Conservation (phyloP, 2,329 filamentous ascomycete genomes). For the Onygena corvina region DNA sequence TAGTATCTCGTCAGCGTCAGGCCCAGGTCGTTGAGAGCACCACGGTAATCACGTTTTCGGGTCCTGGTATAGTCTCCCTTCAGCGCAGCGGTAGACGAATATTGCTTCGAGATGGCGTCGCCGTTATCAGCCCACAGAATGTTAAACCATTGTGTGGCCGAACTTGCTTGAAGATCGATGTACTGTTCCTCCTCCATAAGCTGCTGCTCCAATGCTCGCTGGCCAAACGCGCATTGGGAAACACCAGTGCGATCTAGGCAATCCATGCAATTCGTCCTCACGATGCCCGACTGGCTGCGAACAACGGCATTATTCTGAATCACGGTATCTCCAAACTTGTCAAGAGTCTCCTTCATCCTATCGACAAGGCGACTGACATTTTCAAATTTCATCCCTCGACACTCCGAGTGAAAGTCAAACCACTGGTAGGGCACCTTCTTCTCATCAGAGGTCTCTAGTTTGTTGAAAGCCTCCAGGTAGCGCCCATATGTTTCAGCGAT, state of each 20-base stretch:
- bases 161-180: conserved; percentile 62
- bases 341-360: conserved; percentile 54
- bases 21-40: conserved; percentile 81
- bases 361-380: conserved; percentile 75
- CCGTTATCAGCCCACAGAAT: conserved; percentile 95
- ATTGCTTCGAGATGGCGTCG: conserved; percentile 88
- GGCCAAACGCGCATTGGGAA: conserved; percentile 80
- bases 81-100: conserved; percentile 86
- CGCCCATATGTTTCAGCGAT: conserved; percentile 69
- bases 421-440: conserved; percentile 63
- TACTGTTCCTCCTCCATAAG: conserved; percentile 63
- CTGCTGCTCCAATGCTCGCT: conserved; percentile 68
- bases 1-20: conserved; percentile 66
- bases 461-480: conserved; percentile 55
- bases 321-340: conserved; percentile 60
- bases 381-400: conserved; percentile 94
- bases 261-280: conserved; percentile 98
- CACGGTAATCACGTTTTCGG: conserved; percentile 76
- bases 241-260: conserved; percentile 94
- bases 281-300: conserved; percentile 54
- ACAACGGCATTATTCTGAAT: conserved; percentile 34
- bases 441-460: conserved; percentile 43
- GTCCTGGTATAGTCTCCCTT: conserved; percentile 96
- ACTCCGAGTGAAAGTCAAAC: conserved; percentile 93
- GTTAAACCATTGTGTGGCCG: conserved; percentile 86